Base-by-base conservation (phyloP, 805 yeast species). In the Saccharomycopsis sp. region DNA sequence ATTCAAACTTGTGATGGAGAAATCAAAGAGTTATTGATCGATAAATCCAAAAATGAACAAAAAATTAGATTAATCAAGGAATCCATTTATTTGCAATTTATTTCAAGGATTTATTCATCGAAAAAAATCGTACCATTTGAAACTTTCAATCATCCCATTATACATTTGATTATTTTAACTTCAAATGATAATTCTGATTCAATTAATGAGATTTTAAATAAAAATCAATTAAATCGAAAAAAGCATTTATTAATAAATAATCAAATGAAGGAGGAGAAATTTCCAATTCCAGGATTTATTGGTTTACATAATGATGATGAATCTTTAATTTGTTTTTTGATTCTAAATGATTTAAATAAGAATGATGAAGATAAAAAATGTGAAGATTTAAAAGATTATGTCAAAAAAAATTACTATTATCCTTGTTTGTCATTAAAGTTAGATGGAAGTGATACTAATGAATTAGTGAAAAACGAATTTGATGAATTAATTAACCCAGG, bases 121-220 rank as follows among this genome's bases (percentile, higher is more conserved):
- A 39, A 42, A 9, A 10, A 36, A 15, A 31, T 46, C 10, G 29
- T 44, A 15, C 49, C 49, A 8, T 46, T 43, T 31, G 47, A 46
- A 14, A 40, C 48, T 2, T 46, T 46, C 21, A 44, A 46, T 32
- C 49, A 46, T 39, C 47, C 49, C 14, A 35, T 46, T 8, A 38
- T 46, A 3, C 42, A 46, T 29, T 36, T 44, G 27, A 20, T 44
- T 2, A 41, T 39, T 4, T 21, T 46, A 2, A 40, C 48, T 2
- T 36, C 43, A 2, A 19, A 27, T 12, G 49, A 46, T 21, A n/a
- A 20, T 9, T 33, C 31, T 5, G 31, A 25, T 9, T 18, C 34
- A 9, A 44, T 44, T 5, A 44, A 44, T 13, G 36, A 23, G 9
- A 31, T 46, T 10, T 25, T 46, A 18, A 21, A 19, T 4, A 21